Conservation (phyloP, 2,329 filamentous ascomycete species). For the Cadophora sp. region DNA sequence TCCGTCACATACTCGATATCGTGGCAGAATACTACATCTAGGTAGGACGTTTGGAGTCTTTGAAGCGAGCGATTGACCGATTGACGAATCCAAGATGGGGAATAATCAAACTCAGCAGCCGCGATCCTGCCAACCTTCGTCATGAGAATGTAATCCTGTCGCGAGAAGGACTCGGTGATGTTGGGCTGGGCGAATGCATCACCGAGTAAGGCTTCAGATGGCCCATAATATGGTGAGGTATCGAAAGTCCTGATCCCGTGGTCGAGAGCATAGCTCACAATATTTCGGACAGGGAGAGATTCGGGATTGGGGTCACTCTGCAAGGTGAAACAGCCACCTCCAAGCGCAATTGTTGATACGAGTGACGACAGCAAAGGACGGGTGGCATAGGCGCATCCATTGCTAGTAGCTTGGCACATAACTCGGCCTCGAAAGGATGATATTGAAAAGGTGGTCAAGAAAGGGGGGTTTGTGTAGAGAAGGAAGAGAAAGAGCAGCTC, state of each 20-base stretch:
- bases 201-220: neutral
- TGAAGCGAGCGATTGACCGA: neutral
- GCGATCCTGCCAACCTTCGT: too few species aligned
- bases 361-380: neutral
- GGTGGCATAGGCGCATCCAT: neutral
- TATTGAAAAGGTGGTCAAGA: neutral
- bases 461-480: too few species aligned
- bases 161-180: neutral
- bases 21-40: neutral
- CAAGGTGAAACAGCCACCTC: neutral
- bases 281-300: neutral
- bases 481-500: too few species aligned
- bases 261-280: too few species aligned
- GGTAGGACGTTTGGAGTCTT: conserved; percentile 3
- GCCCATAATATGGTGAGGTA: neutral
- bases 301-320: neutral
- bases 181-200: neutral
- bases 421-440: neutral
- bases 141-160: too few species aligned
- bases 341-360: neutral
- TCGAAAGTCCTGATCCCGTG: neutral
- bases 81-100: neutral
- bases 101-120: neutral
- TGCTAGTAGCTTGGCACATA: neutral
- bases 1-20: neutral